Conservation (phyloP, 2,329 filamentous ascomycete genomes). For the Sclerotinia borealis region DNA sequence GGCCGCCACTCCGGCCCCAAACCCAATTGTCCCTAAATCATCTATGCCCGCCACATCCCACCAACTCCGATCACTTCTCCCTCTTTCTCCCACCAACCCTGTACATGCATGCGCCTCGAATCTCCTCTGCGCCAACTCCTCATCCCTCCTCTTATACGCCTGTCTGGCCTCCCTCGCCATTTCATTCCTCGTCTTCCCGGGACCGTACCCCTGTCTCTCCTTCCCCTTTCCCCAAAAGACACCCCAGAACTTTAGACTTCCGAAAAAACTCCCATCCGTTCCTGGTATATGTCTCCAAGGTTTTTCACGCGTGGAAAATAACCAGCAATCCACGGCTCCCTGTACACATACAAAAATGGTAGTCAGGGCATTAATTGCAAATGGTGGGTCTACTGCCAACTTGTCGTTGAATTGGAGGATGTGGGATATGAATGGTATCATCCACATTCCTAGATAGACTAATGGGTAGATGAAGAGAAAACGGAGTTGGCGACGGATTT, state of each 20-base stretch:
- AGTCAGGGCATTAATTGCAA: conserved; percentile 48
- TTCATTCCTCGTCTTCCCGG: conserved; percentile 46
- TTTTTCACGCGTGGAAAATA: conserved; percentile 65
- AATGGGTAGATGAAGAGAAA: conserved; percentile 71
- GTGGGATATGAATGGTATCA: conserved; percentile 63
- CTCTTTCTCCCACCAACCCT: conserved; percentile 2
- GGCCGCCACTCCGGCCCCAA: background rate
- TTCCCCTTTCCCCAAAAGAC: conserved; percentile 17
- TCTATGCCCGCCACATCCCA: conserved; percentile 29
- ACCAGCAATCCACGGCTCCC: conserved; percentile 59
- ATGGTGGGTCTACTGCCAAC: conserved; percentile 47
- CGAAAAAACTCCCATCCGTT: conserved; percentile 35
- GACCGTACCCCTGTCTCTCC: conserved; percentile 31
- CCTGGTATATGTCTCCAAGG: conserved; percentile 58
- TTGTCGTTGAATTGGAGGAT: conserved; percentile 51
- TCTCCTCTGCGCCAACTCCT: conserved; percentile 39
- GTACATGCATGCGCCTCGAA: conserved; percentile 20
- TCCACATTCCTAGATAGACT: conserved; percentile 67
- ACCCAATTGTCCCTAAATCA: conserved; percentile 1
- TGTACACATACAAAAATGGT: conserved; percentile 57
- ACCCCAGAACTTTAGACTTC: conserved; percentile 32
- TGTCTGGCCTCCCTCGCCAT: conserved; percentile 45
- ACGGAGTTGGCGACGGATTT: conserved; percentile 61
- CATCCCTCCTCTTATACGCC: conserved; percentile 43
- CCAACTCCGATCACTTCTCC: conserved; percentile 31